Evolutionary conservation across 164 flowering plant species (phyloP), one percentile per base, ranked within the genome.

Genomic region (Dillenia suffruticosa): DNA sequence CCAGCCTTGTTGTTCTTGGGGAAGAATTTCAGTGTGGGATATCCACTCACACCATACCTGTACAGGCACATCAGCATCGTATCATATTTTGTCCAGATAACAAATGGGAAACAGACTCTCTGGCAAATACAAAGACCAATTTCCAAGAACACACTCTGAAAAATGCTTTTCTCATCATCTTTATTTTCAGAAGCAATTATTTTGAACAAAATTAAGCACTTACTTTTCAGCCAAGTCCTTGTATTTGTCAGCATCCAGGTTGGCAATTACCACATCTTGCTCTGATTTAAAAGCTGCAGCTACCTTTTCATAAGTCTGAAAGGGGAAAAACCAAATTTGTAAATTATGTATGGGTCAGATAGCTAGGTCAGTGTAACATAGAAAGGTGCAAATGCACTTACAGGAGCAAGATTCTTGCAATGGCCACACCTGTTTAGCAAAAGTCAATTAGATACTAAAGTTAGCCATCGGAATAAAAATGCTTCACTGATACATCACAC

Each of bases 401-500:
- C 97, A 63, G 97, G 96, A 76, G 97, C 99, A 73, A 95, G 97
- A 68, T 59, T 70, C 70, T 95, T 87, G 87, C 99, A 95, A 63
- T 92, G 97, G 51, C 99, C 99, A 69, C 99, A 90, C 97, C 99
- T 94, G 79, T 46, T 63, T 44, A 56, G 46, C 9, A 48, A 15
- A 0, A 58, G 55, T 32, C 32, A 1, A 56, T 63, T 49, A 59
- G 59, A 62, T 47, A 59, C 40, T 44, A 59, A 5, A 45, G 24
- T 12, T 53, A 19, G 6, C 24, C 46, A 54, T 3, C 10, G 51
- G 24, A 50, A 50, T 13, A 49, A 60, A 10, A 9, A 10, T 16
- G 13, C 0, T 16, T 55, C 61, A 10, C 13, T 12, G 17, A 24
- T 5, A 32, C 40, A 32, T 32, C 40, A 32, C 40, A 32, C 40